These are phyloP conservation scores for Bipolaris sorokiniana DNA, from an alignment of 2,329 filamentous ascomycete species.

Conservation along the genomic window DNA sequence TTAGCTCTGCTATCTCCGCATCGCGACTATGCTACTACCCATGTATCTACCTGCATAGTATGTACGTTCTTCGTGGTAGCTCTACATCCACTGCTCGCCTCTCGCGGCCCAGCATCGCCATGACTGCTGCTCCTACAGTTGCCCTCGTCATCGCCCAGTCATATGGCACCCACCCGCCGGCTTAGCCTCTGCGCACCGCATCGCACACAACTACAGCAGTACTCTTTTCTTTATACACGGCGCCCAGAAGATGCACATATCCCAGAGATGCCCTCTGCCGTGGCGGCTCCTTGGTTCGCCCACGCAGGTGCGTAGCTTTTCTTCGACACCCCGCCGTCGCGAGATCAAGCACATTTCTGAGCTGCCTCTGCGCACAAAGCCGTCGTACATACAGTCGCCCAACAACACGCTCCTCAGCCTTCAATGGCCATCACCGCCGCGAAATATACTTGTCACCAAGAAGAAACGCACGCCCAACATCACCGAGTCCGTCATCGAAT, in stretches of 20 bases:
- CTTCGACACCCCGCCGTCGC: slow-evolving; percentile 28
- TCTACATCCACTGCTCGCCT: not conserved
- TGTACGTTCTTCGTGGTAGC: not conserved
- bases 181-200: slow-evolving; percentile 18
- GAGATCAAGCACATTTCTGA: slow-evolving; percentile 39
- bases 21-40: not conserved
- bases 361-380: slow-evolving; percentile 44
- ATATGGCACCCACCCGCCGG: slow-evolving; percentile 21
- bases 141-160: slow-evolving; percentile 12
- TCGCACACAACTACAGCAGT: slow-evolving; percentile 7
- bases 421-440: slow-evolving; percentile 70
- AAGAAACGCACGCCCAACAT: slow-evolving; percentile 66
- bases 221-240: not conserved
- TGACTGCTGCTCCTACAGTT: not conserved
- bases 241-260: slow-evolving; percentile 26
- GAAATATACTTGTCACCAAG: slow-evolving; percentile 72
- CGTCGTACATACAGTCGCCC: slow-evolving; percentile 58
- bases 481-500: slow-evolving; percentile 63
- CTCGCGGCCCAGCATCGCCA: not conserved
- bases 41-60: too few relatives aligned
- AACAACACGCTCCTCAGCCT: slow-evolving; percentile 68
- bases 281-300: slow-evolving; percentile 27
- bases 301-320: slow-evolving; percentile 30
- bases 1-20: slow-evolving; percentile 18
- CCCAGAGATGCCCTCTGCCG: slow-evolving; percentile 30